Percentiles rank a stretch among this genome's conserved stretches.
These are phyloP conservation scores for Blepharisma japonicum DNA, from an alignment of 73 alveolate species.

Conservation along the genomic window DNA sequence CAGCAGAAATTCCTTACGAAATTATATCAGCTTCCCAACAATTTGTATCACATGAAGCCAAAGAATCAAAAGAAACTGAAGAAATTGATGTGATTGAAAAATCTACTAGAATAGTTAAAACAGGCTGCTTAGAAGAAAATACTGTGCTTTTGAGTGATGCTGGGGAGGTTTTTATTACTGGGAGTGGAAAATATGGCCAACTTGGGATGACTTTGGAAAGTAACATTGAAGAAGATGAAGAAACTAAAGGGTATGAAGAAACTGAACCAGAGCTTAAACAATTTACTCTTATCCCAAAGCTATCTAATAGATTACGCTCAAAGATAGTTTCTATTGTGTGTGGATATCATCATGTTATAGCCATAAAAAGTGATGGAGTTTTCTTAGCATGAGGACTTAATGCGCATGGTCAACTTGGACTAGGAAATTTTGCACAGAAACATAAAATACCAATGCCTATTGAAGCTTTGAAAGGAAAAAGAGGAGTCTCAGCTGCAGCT, in stretches of 20 bases:
- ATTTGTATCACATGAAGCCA: neutral
- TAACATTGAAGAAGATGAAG: neutral
- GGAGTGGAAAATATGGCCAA: constrained; percentile 17
- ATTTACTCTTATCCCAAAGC: neutral
- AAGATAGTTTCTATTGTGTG: constrained; percentile 33
- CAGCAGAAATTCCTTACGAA: neutral
- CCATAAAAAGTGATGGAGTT: constrained; percentile 55
- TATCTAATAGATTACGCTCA: neutral
- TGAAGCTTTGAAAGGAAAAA: neutral
- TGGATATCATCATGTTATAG: constrained; percentile 80
- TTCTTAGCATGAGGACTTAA: constrained; percentile 77
- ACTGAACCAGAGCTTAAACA: neutral
- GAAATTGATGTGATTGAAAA: neutral
- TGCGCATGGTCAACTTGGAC: constrained; percentile 25
- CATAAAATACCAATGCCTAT: neutral
- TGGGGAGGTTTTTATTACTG: constrained; percentile 2
- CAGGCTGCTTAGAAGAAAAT: constrained; percentile 4
- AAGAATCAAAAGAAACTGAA: neutral
- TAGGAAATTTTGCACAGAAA: constrained; percentile 8
- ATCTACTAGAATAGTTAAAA: neutral
- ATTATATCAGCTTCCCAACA: neutral
- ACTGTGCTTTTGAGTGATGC: constrained; percentile 1
- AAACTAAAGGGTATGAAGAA: neutral
- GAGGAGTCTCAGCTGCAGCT: neutral
- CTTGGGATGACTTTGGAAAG: neutral